Percentiles rank a stretch among this genome's conserved stretches.
Evolutionary conservation across 805 yeast species (phyloP).

Genomic region (Spathaspora boniae): DNA sequence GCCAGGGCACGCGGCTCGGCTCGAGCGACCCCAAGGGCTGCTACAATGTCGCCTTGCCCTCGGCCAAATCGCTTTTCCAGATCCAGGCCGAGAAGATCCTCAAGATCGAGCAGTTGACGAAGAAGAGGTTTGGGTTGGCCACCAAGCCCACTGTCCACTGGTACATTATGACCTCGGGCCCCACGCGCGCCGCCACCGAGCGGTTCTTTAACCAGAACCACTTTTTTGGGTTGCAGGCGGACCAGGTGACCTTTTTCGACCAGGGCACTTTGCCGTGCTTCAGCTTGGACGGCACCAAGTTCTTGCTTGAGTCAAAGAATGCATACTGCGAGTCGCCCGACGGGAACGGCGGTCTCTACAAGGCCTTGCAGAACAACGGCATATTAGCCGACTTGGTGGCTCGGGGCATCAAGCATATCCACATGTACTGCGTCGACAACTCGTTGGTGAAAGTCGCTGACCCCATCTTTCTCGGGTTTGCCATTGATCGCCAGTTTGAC

Average conservation of each 20-base stretch:
- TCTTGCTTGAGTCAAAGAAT: slow-evolving; percentile 56
- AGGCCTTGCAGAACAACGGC: slow-evolving; percentile 65
- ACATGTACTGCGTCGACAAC: slow-evolving; percentile 97
- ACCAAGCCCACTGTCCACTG: slow-evolving; percentile 37
- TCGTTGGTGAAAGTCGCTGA: slow-evolving; percentile 90
- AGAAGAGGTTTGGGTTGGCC: slow-evolving; percentile 12
- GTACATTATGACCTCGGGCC: slow-evolving; percentile 94
- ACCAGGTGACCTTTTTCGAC: slow-evolving; percentile 75
- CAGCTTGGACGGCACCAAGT: slow-evolving; percentile 60
- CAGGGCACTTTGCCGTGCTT: slow-evolving; percentile 96
- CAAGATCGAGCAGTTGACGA: slow-evolving; percentile 58
- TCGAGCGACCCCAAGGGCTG: slow-evolving; percentile 92
- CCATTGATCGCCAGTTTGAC: slow-evolving; percentile 61
- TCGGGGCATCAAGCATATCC: slow-evolving; percentile 81
- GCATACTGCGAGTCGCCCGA: slow-evolving; percentile 85
- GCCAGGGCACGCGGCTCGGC: slow-evolving; percentile 96
- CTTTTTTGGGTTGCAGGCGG: slow-evolving; percentile 65
- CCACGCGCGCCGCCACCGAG: slow-evolving; percentile 77
- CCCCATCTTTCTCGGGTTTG: slow-evolving; percentile 84
- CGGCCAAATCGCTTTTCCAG: slow-evolving; percentile 80
- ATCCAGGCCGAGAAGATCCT: slow-evolving; percentile 85
- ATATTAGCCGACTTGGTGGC: slow-evolving; percentile 63
- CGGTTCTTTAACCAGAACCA: slow-evolving; percentile 55
- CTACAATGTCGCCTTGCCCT: slow-evolving; percentile 81
- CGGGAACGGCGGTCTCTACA: slow-evolving; percentile 96